Conservation (phyloP, 2,329 filamentous ascomycete genomes). For the Clarireedia homoeocarpa region DNA sequence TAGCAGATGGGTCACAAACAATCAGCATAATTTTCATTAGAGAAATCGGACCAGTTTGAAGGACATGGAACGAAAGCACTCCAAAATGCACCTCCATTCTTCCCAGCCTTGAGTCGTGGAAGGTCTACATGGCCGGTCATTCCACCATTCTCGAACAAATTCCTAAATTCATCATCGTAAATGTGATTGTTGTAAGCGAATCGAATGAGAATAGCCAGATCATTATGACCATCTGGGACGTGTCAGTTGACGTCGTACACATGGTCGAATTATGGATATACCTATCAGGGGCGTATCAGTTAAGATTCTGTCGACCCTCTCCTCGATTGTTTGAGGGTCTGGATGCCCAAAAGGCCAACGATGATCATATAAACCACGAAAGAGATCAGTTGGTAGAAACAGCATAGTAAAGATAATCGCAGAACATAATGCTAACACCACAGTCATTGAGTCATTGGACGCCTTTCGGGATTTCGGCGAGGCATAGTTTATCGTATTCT, state of each 20-base stretch:
- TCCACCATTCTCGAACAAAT: conserved; percentile 63
- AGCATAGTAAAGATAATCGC: conserved; percentile 11
- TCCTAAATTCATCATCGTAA: conserved; percentile 64
- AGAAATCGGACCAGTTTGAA: conserved; percentile 62
- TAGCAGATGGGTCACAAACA: conserved; percentile 39
- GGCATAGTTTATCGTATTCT: neutral
- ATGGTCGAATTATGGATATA: conserved; percentile 16
- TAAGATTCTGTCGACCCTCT: conserved; percentile 37
- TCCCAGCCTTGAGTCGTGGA: conserved; percentile 61
- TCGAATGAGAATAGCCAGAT: conserved; percentile 70
- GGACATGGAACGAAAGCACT: conserved; percentile 78
- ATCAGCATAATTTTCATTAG: conserved; percentile 59
- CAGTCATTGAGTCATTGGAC: conserved; percentile 7
- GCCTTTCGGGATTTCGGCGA: neutral
- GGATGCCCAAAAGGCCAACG: conserved; percentile 7
- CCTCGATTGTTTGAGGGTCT: conserved; percentile 22
- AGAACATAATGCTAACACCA: conserved; percentile 13
- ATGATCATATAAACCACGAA: neutral
- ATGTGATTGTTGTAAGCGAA: conserved; percentile 66
- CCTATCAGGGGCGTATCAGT: conserved; percentile 40
- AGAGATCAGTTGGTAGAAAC: conserved; percentile 9
- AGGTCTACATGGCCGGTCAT: conserved; percentile 70
- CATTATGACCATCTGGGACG: conserved; percentile 74
- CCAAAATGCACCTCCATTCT: conserved; percentile 86
- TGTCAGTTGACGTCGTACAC: neutral